phyloP scores from a whole-genome alignment of 805 yeast genomes.

The Candida mattraensis region DNA sequence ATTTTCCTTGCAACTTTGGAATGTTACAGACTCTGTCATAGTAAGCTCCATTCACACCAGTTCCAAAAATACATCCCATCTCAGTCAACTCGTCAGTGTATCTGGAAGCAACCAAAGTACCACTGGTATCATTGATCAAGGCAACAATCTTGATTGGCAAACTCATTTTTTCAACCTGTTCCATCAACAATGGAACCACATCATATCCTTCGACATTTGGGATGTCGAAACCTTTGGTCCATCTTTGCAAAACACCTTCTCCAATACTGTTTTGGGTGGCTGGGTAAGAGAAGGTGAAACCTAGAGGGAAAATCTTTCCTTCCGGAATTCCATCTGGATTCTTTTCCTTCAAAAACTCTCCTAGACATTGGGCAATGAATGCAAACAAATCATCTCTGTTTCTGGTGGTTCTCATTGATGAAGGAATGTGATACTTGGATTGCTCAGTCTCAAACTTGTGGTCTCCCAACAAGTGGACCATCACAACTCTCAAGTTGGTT shows the following conservation, averaged over 20 bases:
- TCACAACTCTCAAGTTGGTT: constrained; percentile 59
- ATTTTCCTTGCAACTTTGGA: constrained; percentile 79
- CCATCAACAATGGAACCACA: constrained; percentile 88
- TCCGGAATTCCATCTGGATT: constrained; percentile 67
- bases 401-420: constrained; percentile 72
- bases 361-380: constrained; percentile 85
- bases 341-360: constrained; percentile 62
- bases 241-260: constrained; percentile 87
- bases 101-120: constrained; percentile 94
- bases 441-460: constrained; percentile 86
- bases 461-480: constrained; percentile 60
- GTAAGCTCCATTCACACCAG: constrained; percentile 98
- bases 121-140: constrained; percentile 94
- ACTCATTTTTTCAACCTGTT: constrained; percentile 60
- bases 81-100: constrained; percentile 88
- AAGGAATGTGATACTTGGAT: constrained; percentile 82
- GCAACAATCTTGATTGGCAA: constrained; percentile 91
- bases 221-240: constrained; percentile 99
- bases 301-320: constrained; percentile 67
- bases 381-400: constrained; percentile 76
- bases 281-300: constrained; percentile 97
- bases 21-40: constrained; percentile 75
- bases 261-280: constrained; percentile 79
- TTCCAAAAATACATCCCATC: constrained; percentile 97
- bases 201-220: constrained; percentile 94